These are phyloP conservation scores for Nannochloris sp. DNA, from an alignment of 139 green algal species.

Conservation along the genomic window DNA sequence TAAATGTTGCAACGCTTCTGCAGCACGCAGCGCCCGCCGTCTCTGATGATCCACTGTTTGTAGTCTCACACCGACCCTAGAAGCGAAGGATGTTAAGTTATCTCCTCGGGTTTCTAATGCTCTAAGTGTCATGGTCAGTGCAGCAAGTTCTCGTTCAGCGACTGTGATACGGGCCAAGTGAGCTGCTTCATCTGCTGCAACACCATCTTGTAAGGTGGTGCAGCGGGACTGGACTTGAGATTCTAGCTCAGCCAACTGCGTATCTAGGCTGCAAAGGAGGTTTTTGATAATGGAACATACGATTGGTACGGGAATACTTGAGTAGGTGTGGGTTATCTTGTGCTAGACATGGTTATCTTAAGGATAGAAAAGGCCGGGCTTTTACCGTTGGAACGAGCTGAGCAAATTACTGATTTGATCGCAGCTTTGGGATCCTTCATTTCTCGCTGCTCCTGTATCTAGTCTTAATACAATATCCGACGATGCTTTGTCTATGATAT, in stretches of 20 bases:
- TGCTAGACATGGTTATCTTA: too few relatives aligned
- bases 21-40: slow-evolving; percentile 25
- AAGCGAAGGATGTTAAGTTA: background rate
- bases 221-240: background rate
- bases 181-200: background rate
- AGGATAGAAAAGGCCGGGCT: too few relatives aligned
- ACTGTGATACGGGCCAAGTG: background rate
- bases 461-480: background rate
- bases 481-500: slow-evolving; percentile 1
- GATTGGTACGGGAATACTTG: too few relatives aligned
- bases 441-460: too few relatives aligned
- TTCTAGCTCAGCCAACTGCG: background rate
- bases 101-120: background rate
- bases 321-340: too few relatives aligned
- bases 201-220: background rate
- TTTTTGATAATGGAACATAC: background rate
- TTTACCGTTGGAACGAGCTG: background rate
- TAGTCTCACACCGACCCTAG: background rate
- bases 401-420: background rate
- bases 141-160: background rate
- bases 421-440: background rate
- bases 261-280: background rate
- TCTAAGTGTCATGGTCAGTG: background rate
- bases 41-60: slow-evolving; percentile 33
- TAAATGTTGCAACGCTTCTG: slow-evolving; percentile 29